phyloP scores from a whole-genome alignment of 2,329 filamentous ascomycete species.

The Hysterium pulicare region DNA sequence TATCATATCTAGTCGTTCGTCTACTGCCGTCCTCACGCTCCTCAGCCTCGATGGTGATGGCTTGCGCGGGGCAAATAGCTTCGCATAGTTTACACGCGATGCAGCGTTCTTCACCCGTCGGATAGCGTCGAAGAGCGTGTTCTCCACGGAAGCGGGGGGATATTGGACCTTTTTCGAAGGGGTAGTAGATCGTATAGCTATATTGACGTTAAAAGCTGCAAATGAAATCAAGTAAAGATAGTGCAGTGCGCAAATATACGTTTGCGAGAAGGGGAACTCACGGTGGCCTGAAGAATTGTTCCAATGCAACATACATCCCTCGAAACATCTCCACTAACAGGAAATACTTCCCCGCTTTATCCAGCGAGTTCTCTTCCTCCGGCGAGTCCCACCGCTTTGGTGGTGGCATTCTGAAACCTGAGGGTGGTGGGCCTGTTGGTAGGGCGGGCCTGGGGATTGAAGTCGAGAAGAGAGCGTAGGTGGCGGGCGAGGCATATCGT shows the following conservation, averaged over 20 bases:
- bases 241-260: too few species aligned
- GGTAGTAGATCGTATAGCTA: conserved; percentile 98
- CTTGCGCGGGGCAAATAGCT: conserved; percentile 94
- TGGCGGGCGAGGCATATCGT: conserved; percentile 42
- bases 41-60: conserved; percentile 98
- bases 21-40: conserved; percentile 94
- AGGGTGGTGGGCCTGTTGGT: conserved; percentile 73
- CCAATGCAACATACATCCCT: conserved; percentile 95
- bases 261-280: conserved; percentile 62
- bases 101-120: conserved; percentile 95
- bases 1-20: conserved; percentile 95
- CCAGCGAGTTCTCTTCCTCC: conserved; percentile 70
- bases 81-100: conserved; percentile 99
- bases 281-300: conserved; percentile 98
- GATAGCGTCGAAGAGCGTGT: conserved; percentile 93
- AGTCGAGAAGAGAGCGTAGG: conserved; percentile 60
- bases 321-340: conserved; percentile 92
- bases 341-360: conserved; percentile 90
- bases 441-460: conserved; percentile 60
- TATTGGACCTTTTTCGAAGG: conserved; percentile 98
- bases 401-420: conserved; percentile 73
- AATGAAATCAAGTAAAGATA: too few species aligned
- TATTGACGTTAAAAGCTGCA: conserved; percentile 23
- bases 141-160: conserved; percentile 97
- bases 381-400: conserved; percentile 79